Evolutionary conservation across 495 filamentous ascomycete genomes (phyloP).

Genomic region (Podospora pseudoanserina): DNA sequence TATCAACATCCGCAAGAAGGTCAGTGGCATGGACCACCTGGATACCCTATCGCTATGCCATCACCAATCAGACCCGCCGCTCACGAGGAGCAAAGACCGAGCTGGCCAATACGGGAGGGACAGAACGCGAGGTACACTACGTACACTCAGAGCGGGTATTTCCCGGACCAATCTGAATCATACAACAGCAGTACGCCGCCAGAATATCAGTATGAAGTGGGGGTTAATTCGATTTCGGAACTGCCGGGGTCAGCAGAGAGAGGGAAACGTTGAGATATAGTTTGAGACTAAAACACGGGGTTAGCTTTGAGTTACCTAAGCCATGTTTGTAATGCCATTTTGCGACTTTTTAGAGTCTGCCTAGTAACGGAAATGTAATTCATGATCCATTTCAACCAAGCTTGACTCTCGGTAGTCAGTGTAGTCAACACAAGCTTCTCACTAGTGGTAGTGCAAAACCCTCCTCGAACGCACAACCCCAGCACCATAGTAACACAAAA

Average conservation of each 20-base stretch:
- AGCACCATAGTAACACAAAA: no score
- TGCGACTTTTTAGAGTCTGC: no score
- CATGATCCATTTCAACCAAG: no score
- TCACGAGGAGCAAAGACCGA: constrained; percentile 10
- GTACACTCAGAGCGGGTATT: background rate
- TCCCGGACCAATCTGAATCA: background rate
- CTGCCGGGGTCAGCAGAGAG: constrained; percentile 7
- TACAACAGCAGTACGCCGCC: background rate
- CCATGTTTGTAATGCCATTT: no score
- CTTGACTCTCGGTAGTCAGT: no score
- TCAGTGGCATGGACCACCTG: background rate
- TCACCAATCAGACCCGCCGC: background rate
- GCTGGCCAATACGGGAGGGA: constrained; percentile 5
- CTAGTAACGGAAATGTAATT: no score
- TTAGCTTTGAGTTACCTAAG: no score
- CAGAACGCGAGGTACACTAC: constrained; percentile 8
- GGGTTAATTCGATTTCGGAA: constrained; percentile 10
- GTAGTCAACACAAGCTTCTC: no score
- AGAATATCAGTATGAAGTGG: background rate
- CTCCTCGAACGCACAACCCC: no score
- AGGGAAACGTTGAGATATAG: constrained; percentile 2
- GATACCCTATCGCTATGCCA: background rate
- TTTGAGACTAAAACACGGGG: no score
- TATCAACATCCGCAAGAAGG: background rate
- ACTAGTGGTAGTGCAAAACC: no score